These are phyloP conservation scores for Backusella parvicylindrica DNA, from an alignment of 192 early-diverging fungal genomes.

Conservation along the genomic window DNA sequence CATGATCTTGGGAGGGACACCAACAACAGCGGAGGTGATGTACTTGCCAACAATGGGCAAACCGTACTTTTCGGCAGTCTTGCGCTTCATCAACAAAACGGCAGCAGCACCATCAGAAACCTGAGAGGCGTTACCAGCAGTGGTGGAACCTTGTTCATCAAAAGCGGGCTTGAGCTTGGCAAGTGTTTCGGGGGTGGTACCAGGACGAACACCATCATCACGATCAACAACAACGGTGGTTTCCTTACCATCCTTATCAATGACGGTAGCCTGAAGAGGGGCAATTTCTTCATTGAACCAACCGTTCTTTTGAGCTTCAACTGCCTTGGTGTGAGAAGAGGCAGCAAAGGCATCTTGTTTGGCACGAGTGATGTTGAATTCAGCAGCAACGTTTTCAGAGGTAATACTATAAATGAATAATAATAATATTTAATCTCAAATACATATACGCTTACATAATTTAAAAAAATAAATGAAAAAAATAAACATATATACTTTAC, in stretches of 20 bases:
- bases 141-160: constrained; percentile 77
- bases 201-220: constrained; percentile 91
- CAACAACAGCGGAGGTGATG: constrained; percentile 82
- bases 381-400: constrained; percentile 93
- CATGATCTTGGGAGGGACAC: constrained; percentile 93
- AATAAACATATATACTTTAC: constrained; percentile 9
- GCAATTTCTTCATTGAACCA: constrained; percentile 91
- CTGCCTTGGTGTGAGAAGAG: constrained; percentile 79
- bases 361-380: constrained; percentile 82
- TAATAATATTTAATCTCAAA: background rate
- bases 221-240: constrained; percentile 64
- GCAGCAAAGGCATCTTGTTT: constrained; percentile 92
- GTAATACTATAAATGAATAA: constrained; percentile 69
- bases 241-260: constrained; percentile 80
- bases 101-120: constrained; percentile 98
- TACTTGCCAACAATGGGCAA: constrained; percentile 86
- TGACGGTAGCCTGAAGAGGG: constrained; percentile 70
- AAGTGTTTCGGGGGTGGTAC: constrained; percentile 74
- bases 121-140: constrained; percentile 96
- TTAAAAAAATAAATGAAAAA: background rate
- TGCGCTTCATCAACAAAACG: constrained; percentile 92
- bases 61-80: constrained; percentile 81
- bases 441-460: background rate
- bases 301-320: constrained; percentile 85
- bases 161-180: constrained; percentile 90